These are phyloP conservation scores for Fusarium tricinctum DNA, from an alignment of 2,329 filamentous ascomycete species.

Conservation along the genomic window DNA sequence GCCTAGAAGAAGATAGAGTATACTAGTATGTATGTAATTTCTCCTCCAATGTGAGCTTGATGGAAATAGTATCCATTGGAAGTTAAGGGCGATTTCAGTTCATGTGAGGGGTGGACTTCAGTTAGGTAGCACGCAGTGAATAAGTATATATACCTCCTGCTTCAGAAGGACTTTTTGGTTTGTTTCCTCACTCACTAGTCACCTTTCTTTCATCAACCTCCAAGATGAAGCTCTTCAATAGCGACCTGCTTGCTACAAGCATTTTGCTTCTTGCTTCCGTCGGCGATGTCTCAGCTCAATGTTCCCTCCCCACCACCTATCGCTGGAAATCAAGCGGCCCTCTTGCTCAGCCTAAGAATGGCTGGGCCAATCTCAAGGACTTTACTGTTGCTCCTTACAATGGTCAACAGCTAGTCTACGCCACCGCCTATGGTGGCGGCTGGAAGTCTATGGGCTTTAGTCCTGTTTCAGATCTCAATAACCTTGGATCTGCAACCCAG, in stretches of 20 bases:
- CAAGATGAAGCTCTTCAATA: not conserved
- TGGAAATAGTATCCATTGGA: not conserved
- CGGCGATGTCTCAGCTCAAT: constrained; percentile 7
- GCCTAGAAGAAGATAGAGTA: not conserved
- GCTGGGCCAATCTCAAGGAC: constrained; percentile 65
- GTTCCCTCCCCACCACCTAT: constrained; percentile 31
- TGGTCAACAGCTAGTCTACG: constrained; percentile 72
- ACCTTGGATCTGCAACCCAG: constrained; percentile 66
- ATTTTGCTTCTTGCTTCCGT: not conserved
- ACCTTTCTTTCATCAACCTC: not conserved
- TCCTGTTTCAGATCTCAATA: constrained; percentile 66
- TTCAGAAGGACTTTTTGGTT: not conserved
- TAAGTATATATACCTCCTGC: not conserved
- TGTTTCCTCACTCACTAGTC: not conserved
- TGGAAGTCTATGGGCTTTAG: constrained; percentile 73
- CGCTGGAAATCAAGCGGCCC: constrained; percentile 22
- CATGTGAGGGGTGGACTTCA: not conserved
- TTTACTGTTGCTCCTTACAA: constrained; percentile 70
- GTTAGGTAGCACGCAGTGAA: not conserved
- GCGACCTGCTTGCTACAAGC: not conserved
- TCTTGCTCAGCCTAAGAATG: constrained; percentile 18
- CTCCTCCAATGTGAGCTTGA: not conserved
- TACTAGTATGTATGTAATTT: not conserved
- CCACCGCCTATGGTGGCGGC: constrained; percentile 58
- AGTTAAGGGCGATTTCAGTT: not conserved